Percentiles rank a stretch among this genome's conserved stretches.
Evolutionary conservation across 2,329 filamentous ascomycete species (phyloP).

Genomic region (Aspergillus sp.): DNA sequence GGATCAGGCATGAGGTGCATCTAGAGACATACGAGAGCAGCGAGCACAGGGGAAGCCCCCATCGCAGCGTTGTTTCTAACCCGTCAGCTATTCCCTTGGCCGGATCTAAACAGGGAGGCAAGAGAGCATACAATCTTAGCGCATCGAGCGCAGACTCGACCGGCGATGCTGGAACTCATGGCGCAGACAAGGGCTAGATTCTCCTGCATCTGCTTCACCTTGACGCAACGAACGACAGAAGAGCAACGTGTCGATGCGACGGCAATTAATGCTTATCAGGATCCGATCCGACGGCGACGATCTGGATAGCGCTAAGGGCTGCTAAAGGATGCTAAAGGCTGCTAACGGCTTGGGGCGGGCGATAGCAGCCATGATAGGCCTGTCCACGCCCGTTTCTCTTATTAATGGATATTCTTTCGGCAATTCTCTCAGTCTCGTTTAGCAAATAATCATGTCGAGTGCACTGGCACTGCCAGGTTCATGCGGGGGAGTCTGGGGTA

Average conservation of each 20-base stretch:
- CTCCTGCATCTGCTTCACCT: not conserved
- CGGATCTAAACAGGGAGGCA: not conserved
- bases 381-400: not conserved
- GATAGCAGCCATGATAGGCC: not conserved
- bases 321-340: not conserved
- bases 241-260: not conserved
- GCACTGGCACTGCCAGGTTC: too few relatives aligned
- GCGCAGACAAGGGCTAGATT: not conserved
- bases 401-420: not conserved
- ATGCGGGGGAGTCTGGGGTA: not conserved
- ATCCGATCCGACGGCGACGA: not conserved
- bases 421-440: not conserved
- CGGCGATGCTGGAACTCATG: not conserved
- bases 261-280: constrained; percentile 1
- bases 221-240: not conserved
- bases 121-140: not conserved
- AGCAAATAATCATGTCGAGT: too few relatives aligned
- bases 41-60: constrained; percentile 24
- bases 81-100: not conserved
- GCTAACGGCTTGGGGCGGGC: not conserved
- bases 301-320: not conserved
- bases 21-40: constrained; percentile 19
- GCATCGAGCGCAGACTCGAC: not conserved
- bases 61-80: constrained; percentile 29
- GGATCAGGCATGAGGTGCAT: not conserved